Evolutionary conservation across 2,329 filamentous ascomycete species (phyloP).

Genomic region (Fusarium algeriense): DNA sequence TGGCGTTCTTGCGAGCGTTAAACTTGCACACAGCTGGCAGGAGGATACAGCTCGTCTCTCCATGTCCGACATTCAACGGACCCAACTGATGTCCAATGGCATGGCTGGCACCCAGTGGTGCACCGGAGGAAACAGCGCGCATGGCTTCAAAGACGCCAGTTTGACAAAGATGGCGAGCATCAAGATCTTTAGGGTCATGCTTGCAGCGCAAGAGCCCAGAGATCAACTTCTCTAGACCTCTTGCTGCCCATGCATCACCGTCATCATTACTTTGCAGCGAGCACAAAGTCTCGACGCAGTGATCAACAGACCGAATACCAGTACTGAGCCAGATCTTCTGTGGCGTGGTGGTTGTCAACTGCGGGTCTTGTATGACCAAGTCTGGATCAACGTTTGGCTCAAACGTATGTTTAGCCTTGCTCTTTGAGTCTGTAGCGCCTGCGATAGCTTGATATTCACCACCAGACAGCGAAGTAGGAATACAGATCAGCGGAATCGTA

Average conservation of each 20-base stretch:
- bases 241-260: not conserved
- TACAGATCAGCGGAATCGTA: constrained; percentile 12
- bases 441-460: constrained; percentile 20
- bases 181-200: not conserved
- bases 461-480: constrained; percentile 13
- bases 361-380: constrained; percentile 7
- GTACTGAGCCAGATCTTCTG: constrained; percentile 11
- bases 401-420: constrained; percentile 11
- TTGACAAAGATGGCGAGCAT: constrained; percentile 14
- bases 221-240: constrained; percentile 1
- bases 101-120: constrained; percentile 17
- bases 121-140: constrained; percentile 16
- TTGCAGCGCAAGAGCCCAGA: constrained; percentile 7
- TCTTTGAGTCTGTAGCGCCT: constrained; percentile 10
- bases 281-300: constrained; percentile 18
- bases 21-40: constrained; percentile 21
- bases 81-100: constrained; percentile 27
- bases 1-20: constrained; percentile 1
- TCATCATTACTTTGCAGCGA: constrained; percentile 10
- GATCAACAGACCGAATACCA: not conserved
- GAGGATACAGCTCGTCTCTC: constrained; percentile 19
- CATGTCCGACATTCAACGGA: constrained; percentile 10
- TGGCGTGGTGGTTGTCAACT: constrained; percentile 9
- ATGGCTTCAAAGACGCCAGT: constrained; percentile 8
- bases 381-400: constrained; percentile 1